Evolutionary conservation across 2,329 filamentous ascomycete genomes (phyloP).

Genomic region (Conoideocrella luteorostrata): DNA sequence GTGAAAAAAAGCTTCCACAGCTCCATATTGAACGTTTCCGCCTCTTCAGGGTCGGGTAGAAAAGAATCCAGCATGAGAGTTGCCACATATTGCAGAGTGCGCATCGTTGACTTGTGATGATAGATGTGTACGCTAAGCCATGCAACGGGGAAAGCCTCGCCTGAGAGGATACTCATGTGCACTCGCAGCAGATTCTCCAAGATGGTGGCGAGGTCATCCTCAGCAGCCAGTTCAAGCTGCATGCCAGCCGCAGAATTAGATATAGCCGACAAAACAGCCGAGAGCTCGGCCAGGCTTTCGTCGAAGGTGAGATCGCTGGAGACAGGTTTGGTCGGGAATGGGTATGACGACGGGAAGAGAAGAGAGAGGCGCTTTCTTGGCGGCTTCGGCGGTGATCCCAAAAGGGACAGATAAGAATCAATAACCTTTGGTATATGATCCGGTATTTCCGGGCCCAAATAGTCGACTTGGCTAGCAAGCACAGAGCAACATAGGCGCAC

Average conservation of each 20-base stretch:
- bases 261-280: constrained; percentile 76
- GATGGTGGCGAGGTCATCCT: constrained; percentile 68
- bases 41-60: constrained; percentile 83
- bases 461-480: constrained; percentile 74
- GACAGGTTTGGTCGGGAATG: constrained; percentile 71
- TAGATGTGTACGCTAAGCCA: constrained; percentile 95
- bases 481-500: constrained; percentile 91
- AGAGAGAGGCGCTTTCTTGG: constrained; percentile 68
- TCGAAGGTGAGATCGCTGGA: constrained; percentile 62
- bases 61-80: constrained; percentile 75
- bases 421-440: constrained; percentile 88
- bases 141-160: constrained; percentile 78
- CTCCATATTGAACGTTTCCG: constrained; percentile 85
- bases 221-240: constrained; percentile 65
- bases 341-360: constrained; percentile 83
- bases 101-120: constrained; percentile 85
- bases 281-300: constrained; percentile 81
- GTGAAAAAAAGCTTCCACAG: constrained; percentile 93
- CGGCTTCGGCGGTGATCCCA: constrained; percentile 43
- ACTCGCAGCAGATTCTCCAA: constrained; percentile 75
- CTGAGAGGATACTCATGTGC: constrained; percentile 81
- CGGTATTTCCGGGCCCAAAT: constrained; percentile 73
- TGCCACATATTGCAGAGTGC: constrained; percentile 74
- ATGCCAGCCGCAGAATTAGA: constrained; percentile 66
- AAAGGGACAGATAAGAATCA: constrained; percentile 77